Evolutionary conservation across 306 rosid genomes (phyloP), one percentile per base, ranked within the genome.

Genomic region (Geum urbanum): DNA sequence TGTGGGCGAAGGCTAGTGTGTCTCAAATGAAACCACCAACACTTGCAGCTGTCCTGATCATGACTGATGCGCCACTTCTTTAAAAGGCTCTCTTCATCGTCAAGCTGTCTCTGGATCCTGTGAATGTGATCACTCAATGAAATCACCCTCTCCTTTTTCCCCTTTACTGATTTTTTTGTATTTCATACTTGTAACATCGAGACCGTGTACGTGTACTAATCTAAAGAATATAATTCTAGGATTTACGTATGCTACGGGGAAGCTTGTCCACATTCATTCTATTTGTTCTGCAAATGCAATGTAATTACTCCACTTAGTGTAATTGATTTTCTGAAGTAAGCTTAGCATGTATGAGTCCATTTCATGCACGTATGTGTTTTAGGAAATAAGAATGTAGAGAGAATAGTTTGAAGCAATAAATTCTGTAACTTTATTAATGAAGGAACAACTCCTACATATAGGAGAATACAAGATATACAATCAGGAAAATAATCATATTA

Each of bases 1-100:
- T 86, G 88, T 32, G 92, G 88, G 18, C 73, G 86, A 77, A 83
- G 66, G 66, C 67, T 79, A 20, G 85, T 79, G 51, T 82, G 82
- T 61, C 86, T 73, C 55, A 83, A 81, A 77, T 89, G 84, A 89
- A 76, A 57, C 12, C 32, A 52, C 61, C 51, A 0, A 12, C 51
- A 2, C 1, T 40, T 6, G 8, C 24, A 14, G 43, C 48, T 47
- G 9, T 48, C 50, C 57, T 14, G 72, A 51, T 27, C 67, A 41
- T 62, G 49, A 62, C 43, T 62, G 18, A 47, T 41, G 37, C 64
- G 63, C 63, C 71, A 37, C 43, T 14, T 39, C 24, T 57, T 27
- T 22, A 10, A 58, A 70, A 27, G 40, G 76, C 72, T 72, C 52
- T 44, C 63, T 32, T 68, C 57, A 16, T 53, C 41, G n/a, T 50